Conservation (phyloP, 768 basidiomycete genomes). For the Russula ochroleuca region DNA sequence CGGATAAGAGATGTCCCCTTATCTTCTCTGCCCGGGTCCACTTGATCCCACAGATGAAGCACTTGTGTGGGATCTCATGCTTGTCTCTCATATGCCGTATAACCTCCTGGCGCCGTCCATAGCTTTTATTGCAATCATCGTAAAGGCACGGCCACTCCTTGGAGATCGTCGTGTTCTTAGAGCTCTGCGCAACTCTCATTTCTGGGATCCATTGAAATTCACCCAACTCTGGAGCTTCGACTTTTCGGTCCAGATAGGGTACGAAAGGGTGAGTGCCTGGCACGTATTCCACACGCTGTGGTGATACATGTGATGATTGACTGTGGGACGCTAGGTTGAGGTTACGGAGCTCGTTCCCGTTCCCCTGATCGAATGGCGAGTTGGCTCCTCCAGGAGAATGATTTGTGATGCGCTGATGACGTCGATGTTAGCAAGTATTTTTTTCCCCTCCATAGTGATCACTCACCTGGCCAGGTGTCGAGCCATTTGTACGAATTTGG, state of each 20-base stretch:
- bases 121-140: not conserved
- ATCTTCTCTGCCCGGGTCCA: constrained; percentile 13
- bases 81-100: not conserved
- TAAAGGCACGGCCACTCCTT: not conserved
- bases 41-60: not conserved
- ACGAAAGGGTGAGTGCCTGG: not conserved
- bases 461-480: not conserved
- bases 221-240: no score
- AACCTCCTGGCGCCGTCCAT: not conserved
- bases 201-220: no score
- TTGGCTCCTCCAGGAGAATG: not conserved
- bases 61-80: not conserved
- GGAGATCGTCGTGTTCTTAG: no score
- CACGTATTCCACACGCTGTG: no score
- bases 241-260: no score
- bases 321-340: not conserved
- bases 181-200: no score
- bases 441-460: no score
- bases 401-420: not conserved
- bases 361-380: not conserved
- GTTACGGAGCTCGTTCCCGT: not conserved
- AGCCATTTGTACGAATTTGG: not conserved
- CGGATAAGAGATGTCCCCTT: not conserved
- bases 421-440: not conserved
- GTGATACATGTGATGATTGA: not conserved